These are phyloP conservation scores for Termitomyces bulborhizus DNA, from an alignment of 768 basidiomycete species.

Conservation along the genomic window DNA sequence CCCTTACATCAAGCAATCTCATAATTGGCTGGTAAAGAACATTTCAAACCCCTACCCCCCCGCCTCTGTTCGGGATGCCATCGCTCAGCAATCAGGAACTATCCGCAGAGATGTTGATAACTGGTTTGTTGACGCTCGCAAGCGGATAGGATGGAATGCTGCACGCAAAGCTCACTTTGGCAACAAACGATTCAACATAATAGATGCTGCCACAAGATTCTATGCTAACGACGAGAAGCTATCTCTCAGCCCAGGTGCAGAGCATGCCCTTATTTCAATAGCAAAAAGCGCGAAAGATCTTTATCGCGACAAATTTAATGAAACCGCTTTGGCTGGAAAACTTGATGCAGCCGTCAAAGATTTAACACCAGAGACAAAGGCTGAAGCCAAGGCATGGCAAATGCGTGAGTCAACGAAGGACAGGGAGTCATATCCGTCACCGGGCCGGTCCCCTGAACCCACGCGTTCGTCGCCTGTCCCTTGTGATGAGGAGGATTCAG, in stretches of 20 bases:
- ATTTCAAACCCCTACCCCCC: conserved; percentile 49
- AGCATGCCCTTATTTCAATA: conserved; percentile 18
- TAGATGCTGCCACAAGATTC: conserved; percentile 30
- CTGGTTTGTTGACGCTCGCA: conserved; percentile 47
- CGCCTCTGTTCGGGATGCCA: conserved; percentile 18
- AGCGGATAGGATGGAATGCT: conserved; percentile 48
- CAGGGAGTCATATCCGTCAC: too few relatives aligned
- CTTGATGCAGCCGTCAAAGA: conserved; percentile 24
- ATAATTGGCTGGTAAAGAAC: conserved; percentile 36
- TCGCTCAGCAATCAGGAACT: conserved; percentile 20
- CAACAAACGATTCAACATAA: conserved; percentile 26
- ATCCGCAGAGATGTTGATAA: conserved; percentile 28
- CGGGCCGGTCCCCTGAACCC: too few relatives aligned
- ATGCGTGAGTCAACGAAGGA: too few relatives aligned
- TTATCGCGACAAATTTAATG: conserved; percentile 16
- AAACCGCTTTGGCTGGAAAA: conserved; percentile 23
- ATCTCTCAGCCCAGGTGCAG: conserved; percentile 17
- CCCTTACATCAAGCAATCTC: too few relatives aligned
- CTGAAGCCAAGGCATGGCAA: too few relatives aligned
- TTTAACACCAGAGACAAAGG: conserved; percentile 18
- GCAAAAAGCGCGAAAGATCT: conserved; percentile 16
- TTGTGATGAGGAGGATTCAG: too few relatives aligned
- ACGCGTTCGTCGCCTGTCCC: too few relatives aligned
- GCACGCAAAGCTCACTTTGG: conserved; percentile 27
- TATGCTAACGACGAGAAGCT: conserved; percentile 18